A percentile compares a stretch with the other conserved stretches of the same genome.
These are phyloP conservation scores for Lolium rigidum DNA, from an alignment of 176 grass and related monocot species.

Conservation along the genomic window DNA sequence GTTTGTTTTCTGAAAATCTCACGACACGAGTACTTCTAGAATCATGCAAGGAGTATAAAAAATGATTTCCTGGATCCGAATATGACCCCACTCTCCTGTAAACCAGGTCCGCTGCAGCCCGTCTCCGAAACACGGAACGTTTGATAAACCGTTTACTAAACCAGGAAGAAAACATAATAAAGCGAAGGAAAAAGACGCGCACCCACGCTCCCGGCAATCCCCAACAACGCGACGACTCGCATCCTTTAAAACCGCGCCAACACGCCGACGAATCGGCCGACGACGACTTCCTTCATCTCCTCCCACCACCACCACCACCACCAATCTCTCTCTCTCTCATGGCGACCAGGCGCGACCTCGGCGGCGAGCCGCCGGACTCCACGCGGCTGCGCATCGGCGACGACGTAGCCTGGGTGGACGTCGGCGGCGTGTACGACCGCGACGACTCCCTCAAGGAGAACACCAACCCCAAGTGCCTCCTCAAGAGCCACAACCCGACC, in stretches of 20 bases:
- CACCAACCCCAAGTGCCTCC: slow-evolving; percentile 94
- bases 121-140: neutral
- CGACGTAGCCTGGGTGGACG: slow-evolving; percentile 71
- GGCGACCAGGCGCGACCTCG: slow-evolving; percentile 28
- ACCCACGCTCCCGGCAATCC: slow-evolving; percentile 6
- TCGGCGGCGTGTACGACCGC: slow-evolving; percentile 78
- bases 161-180: neutral
- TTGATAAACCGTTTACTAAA: slow-evolving; percentile 34
- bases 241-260: slow-evolving; percentile 48
- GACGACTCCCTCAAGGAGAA: slow-evolving; percentile 91
- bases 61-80: neutral
- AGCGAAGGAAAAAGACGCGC: slow-evolving; percentile 18
- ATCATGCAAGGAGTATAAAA: neutral
- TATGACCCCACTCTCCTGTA: neutral
- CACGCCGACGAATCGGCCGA: slow-evolving; percentile 5
- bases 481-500: slow-evolving; percentile 35
- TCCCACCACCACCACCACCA: neutral
- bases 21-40: too few species aligned
- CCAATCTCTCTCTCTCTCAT: slow-evolving; percentile 9
- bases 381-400: slow-evolving; percentile 52
- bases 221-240: neutral
- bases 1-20: too few species aligned
- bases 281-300: neutral
- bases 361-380: slow-evolving; percentile 67
- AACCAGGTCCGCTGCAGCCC: neutral